These are phyloP conservation scores for Coix lacrymajobi DNA, from an alignment of 176 grass and related monocot genomes.

Conservation along the genomic window DNA sequence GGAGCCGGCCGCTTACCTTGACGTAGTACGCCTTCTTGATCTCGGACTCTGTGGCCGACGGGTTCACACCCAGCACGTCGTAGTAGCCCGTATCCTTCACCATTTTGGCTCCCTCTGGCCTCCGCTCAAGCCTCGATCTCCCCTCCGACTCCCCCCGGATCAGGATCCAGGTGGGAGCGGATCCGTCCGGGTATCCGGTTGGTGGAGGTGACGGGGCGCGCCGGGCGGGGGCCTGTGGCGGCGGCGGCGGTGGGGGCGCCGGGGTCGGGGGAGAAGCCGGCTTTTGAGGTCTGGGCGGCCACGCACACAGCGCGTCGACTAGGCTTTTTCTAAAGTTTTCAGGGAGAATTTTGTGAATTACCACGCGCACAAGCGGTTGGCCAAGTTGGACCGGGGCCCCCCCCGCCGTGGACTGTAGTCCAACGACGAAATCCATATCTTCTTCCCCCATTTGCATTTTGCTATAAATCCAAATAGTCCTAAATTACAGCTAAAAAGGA, in stretches of 20 bases:
- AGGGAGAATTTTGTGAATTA: constrained; percentile 13
- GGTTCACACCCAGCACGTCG: constrained; percentile 75
- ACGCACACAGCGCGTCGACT: constrained; percentile 34
- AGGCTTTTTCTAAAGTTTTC: neutral
- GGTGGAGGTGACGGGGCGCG: neutral
- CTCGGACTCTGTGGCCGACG: constrained; percentile 73
- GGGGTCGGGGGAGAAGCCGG: constrained; percentile 7
- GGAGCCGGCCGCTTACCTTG: constrained; percentile 47
- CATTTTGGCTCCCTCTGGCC: constrained; percentile 43
- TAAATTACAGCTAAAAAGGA: neutral
- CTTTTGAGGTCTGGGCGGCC: constrained; percentile 36
- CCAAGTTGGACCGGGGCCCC: constrained; percentile 11
- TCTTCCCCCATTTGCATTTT: neutral
- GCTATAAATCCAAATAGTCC: neutral
- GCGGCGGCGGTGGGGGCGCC: constrained; percentile 1
- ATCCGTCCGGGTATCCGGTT: neutral
- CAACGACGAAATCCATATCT: neutral
- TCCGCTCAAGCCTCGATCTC: too few relatives aligned
- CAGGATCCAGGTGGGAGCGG: neutral
- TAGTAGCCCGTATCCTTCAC: constrained; percentile 95
- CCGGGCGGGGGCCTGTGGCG: neutral
- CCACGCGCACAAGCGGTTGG: neutral
- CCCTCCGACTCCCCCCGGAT: too few relatives aligned
- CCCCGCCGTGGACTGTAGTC: neutral
- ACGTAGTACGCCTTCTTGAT: constrained; percentile 98